Conservation (phyloP, 164 flowering plant species). For the Aristolochia californica region DNA sequence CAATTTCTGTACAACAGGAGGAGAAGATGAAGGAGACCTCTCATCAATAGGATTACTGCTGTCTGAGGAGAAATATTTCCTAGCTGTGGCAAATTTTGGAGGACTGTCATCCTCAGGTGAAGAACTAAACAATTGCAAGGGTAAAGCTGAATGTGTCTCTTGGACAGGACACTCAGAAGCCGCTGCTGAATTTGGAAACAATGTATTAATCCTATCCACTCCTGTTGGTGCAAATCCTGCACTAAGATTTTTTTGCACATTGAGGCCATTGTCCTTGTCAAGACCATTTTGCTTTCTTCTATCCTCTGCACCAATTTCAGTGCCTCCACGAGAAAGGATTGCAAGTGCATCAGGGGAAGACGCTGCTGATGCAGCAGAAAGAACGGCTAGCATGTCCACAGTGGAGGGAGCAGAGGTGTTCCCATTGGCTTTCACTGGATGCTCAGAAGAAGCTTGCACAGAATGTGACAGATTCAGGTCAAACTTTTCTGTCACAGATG, state of each 20-base stretch:
- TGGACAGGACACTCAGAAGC: constrained; percentile 45
- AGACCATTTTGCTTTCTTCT: constrained; percentile 19
- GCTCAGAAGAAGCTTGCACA: constrained; percentile 22
- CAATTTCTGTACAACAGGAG: constrained; percentile 52
- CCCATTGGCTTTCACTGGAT: constrained; percentile 24
- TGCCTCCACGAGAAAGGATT: constrained; percentile 30
- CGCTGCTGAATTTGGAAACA: constrained; percentile 40
- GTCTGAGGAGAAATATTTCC: constrained; percentile 74
- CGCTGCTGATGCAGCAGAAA: constrained; percentile 42
- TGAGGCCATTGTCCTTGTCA: constrained; percentile 23
- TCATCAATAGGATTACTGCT: constrained; percentile 77
- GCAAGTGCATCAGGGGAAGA: constrained; percentile 35
- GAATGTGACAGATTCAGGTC: constrained; percentile 19
- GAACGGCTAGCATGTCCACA: constrained; percentile 52
- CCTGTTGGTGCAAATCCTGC: constrained; percentile 21
- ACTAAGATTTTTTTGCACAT: constrained; percentile 20
- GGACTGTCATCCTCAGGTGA: constrained; percentile 59
- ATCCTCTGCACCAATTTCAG: constrained; percentile 31
- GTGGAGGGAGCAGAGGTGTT: constrained; percentile 42
- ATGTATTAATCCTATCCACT: constrained; percentile 44
- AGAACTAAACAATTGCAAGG: constrained; percentile 60
- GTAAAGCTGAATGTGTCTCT: constrained; percentile 32
- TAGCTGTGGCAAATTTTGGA: constrained; percentile 36
- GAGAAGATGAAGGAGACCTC: constrained; percentile 71
- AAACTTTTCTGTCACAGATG: constrained; percentile 25